A percentile compares a stretch with the other conserved stretches of the same genome.
These are phyloP conservation scores for Halocafeteria seosinensis DNA, from an alignment of 108 stramenopile species.

Conservation along the genomic window DNA sequence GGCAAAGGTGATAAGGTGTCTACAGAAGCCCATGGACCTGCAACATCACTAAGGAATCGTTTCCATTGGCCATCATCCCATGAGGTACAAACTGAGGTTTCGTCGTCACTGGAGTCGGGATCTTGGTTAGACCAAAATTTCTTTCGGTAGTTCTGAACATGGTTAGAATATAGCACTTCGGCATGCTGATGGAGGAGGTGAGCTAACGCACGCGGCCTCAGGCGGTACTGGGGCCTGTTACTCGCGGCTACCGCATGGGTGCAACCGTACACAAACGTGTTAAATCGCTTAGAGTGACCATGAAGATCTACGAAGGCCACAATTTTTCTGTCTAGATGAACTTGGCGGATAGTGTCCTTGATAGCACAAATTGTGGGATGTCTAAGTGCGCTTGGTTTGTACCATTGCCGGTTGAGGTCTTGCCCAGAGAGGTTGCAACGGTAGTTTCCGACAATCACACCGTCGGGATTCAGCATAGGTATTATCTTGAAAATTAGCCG, in stretches of 20 bases:
- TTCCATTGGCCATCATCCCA: too few relatives aligned
- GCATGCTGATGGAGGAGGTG: not conserved
- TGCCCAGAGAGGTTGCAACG: conserved; percentile 32
- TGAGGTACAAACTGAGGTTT: not conserved
- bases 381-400: not conserved
- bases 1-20: too few relatives aligned
- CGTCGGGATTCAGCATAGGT: conserved; percentile 48
- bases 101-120: not conserved
- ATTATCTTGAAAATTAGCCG: conserved; percentile 34
- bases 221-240: not conserved
- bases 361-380: not conserved
- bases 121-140: not conserved
- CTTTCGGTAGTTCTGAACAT: not conserved
- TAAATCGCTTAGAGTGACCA: not conserved
- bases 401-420: conserved; percentile 32
- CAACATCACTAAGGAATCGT: too few relatives aligned
- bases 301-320: not conserved
- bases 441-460: conserved; percentile 42
- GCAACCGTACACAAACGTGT: not conserved
- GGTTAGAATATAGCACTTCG: not conserved
- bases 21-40: too few relatives aligned
- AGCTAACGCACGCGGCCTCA: not conserved
- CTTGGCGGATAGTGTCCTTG: not conserved
- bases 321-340: not conserved
- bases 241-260: not conserved